Percentiles rank a stretch among this genome's conserved stretches.
These are phyloP conservation scores for Epicoccum sorghinum DNA, from an alignment of 2,329 filamentous ascomycete genomes.

Conservation along the genomic window DNA sequence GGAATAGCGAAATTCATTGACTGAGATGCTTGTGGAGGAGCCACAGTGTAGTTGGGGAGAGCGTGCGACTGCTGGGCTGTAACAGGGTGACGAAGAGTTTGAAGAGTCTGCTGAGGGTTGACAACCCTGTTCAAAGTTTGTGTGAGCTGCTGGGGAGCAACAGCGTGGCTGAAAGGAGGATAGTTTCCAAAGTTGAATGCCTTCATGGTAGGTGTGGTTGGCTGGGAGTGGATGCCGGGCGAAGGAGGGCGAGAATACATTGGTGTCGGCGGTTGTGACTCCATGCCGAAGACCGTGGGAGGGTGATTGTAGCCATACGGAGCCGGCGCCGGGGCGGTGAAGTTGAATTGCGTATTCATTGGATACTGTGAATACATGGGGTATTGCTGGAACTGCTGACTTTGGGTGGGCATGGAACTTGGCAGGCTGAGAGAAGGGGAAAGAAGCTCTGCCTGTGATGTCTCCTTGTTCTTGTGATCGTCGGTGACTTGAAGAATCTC, in stretches of 20 bases:
- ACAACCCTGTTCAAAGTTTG: constrained; percentile 18
- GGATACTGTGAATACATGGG: constrained; percentile 13
- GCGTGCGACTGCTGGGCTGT: constrained; percentile 17
- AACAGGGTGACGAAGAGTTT: constrained; percentile 16
- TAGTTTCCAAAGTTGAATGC: constrained; percentile 18
- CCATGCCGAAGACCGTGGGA: constrained; percentile 25
- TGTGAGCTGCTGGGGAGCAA: constrained; percentile 18
- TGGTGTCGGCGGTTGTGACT: constrained; percentile 20
- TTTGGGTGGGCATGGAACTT: constrained; percentile 22
- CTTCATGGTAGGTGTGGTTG: constrained; percentile 33
- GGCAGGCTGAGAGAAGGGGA: constrained; percentile 29
- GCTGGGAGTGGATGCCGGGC: constrained; percentile 33
- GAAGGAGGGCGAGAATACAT: constrained; percentile 15
- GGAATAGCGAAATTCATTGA: constrained; percentile 11
- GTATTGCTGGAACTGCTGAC: constrained; percentile 13
- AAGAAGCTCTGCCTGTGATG: constrained; percentile 26
- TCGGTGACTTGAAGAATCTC: constrained; percentile 95
- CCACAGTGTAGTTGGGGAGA: constrained; percentile 11
- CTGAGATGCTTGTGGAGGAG: constrained; percentile 12
- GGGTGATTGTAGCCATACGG: constrained; percentile 29
- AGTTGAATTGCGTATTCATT: constrained; percentile 17
- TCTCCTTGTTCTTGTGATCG: constrained; percentile 78
- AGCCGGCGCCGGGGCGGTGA: constrained; percentile 10
- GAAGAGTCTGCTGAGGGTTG: constrained; percentile 14
- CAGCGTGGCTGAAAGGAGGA: constrained; percentile 15